phyloP scores from a whole-genome alignment of 2,329 filamentous ascomycete genomes.

The Ophiostoma sp. region DNA sequence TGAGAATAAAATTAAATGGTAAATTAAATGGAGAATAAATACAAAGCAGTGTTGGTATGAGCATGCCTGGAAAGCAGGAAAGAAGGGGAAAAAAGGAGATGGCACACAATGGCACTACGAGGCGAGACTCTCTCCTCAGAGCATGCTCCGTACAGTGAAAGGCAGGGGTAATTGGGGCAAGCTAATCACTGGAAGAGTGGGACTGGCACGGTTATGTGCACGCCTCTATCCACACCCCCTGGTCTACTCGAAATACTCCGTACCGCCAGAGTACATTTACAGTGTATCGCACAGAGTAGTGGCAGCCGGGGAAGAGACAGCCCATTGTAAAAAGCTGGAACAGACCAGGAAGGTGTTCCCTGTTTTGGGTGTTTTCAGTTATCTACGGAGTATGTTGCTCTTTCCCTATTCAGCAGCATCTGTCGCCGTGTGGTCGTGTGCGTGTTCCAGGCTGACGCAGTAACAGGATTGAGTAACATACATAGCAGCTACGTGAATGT shows the following conservation, averaged over 20 bases:
- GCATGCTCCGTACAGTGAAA: slow-evolving; percentile 18
- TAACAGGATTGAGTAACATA: too few relatives aligned
- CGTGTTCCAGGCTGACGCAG: not conserved
- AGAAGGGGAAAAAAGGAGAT: slow-evolving; percentile 16
- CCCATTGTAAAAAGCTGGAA: not conserved
- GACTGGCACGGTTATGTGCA: slow-evolving; percentile 19
- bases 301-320: not conserved
- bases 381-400: not conserved
- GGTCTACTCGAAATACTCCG: not conserved
- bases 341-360: not conserved
- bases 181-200: slow-evolving; percentile 21
- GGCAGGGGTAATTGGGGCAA: slow-evolving; percentile 22
- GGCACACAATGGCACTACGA: slow-evolving; percentile 9
- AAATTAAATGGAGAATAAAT: slow-evolving; percentile 7
- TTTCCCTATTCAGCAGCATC: not conserved
- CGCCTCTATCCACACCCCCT: slow-evolving; percentile 15
- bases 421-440: not conserved
- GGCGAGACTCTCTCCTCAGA: too few relatives aligned
- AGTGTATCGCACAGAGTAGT: not conserved
- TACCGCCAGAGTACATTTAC: too few relatives aligned
- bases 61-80: slow-evolving; percentile 21
- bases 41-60: slow-evolving; percentile 14
- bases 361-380: not conserved
- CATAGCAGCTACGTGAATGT: too few relatives aligned
- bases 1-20: not conserved